phyloP scores from a whole-genome alignment of 768 basidiomycete genomes.

The Rhodotorula babjevae region DNA sequence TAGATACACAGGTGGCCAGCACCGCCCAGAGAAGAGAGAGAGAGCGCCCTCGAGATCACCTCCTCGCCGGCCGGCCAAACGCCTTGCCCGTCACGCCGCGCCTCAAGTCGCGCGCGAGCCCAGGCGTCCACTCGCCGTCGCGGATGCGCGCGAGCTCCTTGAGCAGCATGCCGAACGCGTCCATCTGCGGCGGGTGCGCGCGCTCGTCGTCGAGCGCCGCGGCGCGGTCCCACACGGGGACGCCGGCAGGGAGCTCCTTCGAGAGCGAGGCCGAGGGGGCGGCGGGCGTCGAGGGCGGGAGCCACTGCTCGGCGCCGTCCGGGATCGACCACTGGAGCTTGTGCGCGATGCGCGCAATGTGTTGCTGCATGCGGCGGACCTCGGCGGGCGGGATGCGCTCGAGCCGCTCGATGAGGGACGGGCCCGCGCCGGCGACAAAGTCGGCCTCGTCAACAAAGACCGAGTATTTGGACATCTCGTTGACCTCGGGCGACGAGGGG shows the following conservation, averaged over 20 bases:
- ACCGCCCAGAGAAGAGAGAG: too few relatives aligned
- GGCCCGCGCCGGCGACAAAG: slow-evolving; percentile 18
- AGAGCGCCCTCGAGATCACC: neutral
- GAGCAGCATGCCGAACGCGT: slow-evolving; percentile 31
- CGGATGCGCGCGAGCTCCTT: slow-evolving; percentile 29
- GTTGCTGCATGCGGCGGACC: slow-evolving; percentile 24
- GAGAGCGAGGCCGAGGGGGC: neutral
- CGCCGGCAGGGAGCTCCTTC: neutral
- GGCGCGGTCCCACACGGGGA: slow-evolving; percentile 5
- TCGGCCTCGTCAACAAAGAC: slow-evolving; percentile 38
- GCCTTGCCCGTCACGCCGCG: slow-evolving; percentile 54
- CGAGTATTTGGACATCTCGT: slow-evolving; percentile 31
- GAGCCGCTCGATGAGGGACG: slow-evolving; percentile 26
- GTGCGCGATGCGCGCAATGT: slow-evolving; percentile 21
- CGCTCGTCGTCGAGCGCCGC: neutral
- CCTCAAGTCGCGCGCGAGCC: slow-evolving; percentile 50
- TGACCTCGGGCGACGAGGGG: slow-evolving; percentile 36
- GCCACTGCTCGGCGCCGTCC: slow-evolving; percentile 15
- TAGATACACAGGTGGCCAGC: too few relatives aligned
- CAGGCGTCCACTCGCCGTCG: slow-evolving; percentile 23
- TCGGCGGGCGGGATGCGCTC: slow-evolving; percentile 9
- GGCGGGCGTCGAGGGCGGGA: too few relatives aligned
- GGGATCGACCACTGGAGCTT: slow-evolving; percentile 28
- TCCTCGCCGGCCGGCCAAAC: slow-evolving; percentile 14
- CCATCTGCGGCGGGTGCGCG: slow-evolving; percentile 2